A percentile compares a stretch with the other conserved stretches of the same genome.
Evolutionary conservation across 495 filamentous ascomycete species (phyloP).

Genomic region (Penicillium arizonense): DNA sequence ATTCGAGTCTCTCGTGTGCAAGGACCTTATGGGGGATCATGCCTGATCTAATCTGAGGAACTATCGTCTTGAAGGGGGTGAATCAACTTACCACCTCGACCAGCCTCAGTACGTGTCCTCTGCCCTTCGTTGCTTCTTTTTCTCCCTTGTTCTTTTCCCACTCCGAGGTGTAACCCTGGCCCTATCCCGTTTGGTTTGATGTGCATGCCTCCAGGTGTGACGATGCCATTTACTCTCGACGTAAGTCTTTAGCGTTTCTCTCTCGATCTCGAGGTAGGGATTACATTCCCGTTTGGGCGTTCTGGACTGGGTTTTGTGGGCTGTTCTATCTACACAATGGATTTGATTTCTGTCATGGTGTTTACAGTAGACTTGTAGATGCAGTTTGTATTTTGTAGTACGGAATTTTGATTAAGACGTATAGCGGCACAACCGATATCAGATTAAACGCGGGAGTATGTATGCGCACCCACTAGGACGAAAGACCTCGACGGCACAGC

Average conservation of each 20-base stretch:
- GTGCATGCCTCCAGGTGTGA: conserved; percentile 2
- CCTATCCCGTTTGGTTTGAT: background rate
- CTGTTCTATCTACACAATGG: background rate
- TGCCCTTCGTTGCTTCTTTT: background rate
- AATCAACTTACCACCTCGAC: background rate
- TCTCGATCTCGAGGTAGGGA: conserved; percentile 18
- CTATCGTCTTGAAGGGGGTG: background rate
- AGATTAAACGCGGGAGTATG: no score
- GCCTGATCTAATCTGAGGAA: background rate
- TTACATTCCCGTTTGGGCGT: conserved; percentile 1
- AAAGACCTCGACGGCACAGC: no score
- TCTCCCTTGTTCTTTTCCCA: background rate
- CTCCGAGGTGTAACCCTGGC: conserved; percentile 3
- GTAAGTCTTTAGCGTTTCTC: conserved; percentile 22
- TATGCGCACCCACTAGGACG: no score
- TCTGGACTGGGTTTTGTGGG: background rate
- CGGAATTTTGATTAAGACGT: no score
- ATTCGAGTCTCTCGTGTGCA: background rate
- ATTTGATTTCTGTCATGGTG: background rate
- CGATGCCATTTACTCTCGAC: conserved; percentile 12
- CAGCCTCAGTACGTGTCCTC: conserved; percentile 20
- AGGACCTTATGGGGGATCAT: conserved; percentile 1
- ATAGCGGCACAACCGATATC: no score
- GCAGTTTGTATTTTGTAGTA: no score
- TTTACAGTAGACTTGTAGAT: no score